Conservation (phyloP, 768 basidiomycete species). For the Trametes cinnabarina region DNA sequence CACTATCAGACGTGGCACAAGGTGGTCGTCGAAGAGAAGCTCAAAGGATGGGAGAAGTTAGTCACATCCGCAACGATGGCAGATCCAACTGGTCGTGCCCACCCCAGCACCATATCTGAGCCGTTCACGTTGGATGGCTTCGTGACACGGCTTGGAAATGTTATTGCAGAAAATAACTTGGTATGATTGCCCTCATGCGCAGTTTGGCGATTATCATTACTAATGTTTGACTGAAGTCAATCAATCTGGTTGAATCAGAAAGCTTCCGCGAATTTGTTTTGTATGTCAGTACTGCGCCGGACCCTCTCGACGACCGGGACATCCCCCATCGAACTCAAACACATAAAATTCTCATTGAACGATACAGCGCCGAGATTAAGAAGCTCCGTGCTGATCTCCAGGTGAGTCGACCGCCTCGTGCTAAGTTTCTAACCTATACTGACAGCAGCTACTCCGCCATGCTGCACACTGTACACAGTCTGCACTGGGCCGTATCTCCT, state of each 20-base stretch:
- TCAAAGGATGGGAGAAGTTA: slow-evolving; percentile 18
- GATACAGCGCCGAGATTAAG: slow-evolving; percentile 24
- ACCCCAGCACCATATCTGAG: neutral
- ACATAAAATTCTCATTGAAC: slow-evolving; percentile 27
- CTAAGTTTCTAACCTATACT: slow-evolving; percentile 6
- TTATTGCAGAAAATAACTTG: slow-evolving; percentile 35
- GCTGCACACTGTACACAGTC: neutral
- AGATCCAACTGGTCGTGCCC: neutral
- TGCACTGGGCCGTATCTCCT: slow-evolving; percentile 5
- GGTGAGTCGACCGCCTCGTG: neutral
- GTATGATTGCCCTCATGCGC: slow-evolving; percentile 20
- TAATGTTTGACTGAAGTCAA: slow-evolving; percentile 28
- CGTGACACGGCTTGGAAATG: slow-evolving; percentile 18
- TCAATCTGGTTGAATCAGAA: slow-evolving; percentile 37
- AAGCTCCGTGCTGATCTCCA: slow-evolving; percentile 11
- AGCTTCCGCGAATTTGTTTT: slow-evolving; percentile 34
- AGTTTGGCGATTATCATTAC: neutral
- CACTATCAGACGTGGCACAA: slow-evolving; percentile 20
- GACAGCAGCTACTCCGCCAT: neutral
- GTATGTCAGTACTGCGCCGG: slow-evolving; percentile 23
- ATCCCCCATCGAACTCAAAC: slow-evolving; percentile 37
- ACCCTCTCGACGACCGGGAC: slow-evolving; percentile 28
- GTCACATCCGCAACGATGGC: neutral
- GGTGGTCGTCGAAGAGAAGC: slow-evolving; percentile 11
- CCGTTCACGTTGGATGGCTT: slow-evolving; percentile 28